Evolutionary conservation across 768 basidiomycete species (phyloP).

Genomic region (Podaxis sp.): DNA sequence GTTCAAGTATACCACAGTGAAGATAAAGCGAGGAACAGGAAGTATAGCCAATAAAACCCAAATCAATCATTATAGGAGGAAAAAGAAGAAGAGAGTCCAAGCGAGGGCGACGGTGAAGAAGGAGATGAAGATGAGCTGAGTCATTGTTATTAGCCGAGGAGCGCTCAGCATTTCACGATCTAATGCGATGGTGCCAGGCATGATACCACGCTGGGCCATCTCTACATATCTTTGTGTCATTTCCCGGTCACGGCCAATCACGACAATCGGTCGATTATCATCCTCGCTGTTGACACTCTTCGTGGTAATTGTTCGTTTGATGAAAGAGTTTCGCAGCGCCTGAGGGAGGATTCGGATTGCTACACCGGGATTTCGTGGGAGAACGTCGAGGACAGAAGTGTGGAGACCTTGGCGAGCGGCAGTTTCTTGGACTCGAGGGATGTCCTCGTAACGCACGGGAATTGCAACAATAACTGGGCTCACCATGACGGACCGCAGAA

Average conservation of each 20-base stretch:
- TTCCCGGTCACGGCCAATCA: slow-evolving; percentile 1
- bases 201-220: slow-evolving; percentile 13
- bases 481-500: slow-evolving; percentile 6
- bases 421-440: slow-evolving; percentile 13
- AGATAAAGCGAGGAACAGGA: neutral
- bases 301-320: neutral
- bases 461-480: slow-evolving; percentile 9
- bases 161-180: neutral
- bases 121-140: slow-evolving; percentile 9
- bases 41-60: neutral
- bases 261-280: neutral
- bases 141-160: slow-evolving; percentile 5
- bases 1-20: neutral
- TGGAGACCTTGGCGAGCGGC: slow-evolving; percentile 8
- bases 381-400: slow-evolving; percentile 8
- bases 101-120: neutral
- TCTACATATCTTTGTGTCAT: slow-evolving; percentile 12
- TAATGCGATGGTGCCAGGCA: slow-evolving; percentile 3
- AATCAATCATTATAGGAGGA: neutral
- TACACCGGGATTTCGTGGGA: neutral
- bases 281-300: neutral
- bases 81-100: slow-evolving; percentile 4
- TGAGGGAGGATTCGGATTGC: neutral
- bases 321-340: neutral
- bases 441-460: slow-evolving; percentile 9